These are phyloP conservation scores for Globisporangium perplexum DNA, from an alignment of 352 stramenopile species.

Conservation along the genomic window DNA sequence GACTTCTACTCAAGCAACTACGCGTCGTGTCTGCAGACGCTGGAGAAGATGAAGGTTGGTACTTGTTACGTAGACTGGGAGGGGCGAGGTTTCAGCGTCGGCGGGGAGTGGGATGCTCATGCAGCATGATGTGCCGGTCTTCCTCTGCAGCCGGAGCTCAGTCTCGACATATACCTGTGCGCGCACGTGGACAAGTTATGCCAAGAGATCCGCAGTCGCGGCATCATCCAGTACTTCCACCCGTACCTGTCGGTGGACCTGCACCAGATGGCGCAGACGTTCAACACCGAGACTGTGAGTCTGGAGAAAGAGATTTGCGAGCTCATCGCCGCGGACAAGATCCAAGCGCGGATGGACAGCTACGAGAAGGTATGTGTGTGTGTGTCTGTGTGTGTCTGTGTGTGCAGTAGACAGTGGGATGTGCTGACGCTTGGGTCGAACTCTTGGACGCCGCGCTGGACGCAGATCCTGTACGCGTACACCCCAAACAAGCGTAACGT, in stretches of 20 bases:
- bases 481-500: slow-evolving; percentile 70
- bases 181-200: slow-evolving; percentile 68
- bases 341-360: slow-evolving; percentile 83
- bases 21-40: slow-evolving; percentile 61
- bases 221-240: slow-evolving; percentile 88
- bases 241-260: slow-evolving; percentile 86
- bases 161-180: slow-evolving; percentile 75
- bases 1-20: slow-evolving; percentile 90
- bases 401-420: too few relatives aligned
- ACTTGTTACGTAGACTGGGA: background rate
- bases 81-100: background rate
- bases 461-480: slow-evolving; percentile 74
- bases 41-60: slow-evolving; percentile 70
- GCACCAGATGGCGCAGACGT: slow-evolving; percentile 80
- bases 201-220: slow-evolving; percentile 78
- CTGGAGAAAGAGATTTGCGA: slow-evolving; percentile 79
- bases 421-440: too few relatives aligned
- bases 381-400: too few relatives aligned
- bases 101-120: background rate
- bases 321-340: slow-evolving; percentile 66
- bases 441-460: background rate
- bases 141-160: slow-evolving; percentile 44
- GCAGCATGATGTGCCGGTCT: too few relatives aligned
- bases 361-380: slow-evolving; percentile 80
- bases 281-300: slow-evolving; percentile 52